phyloP scores from a whole-genome alignment of 2,329 filamentous ascomycete species.

The Penicillium sp. region DNA sequence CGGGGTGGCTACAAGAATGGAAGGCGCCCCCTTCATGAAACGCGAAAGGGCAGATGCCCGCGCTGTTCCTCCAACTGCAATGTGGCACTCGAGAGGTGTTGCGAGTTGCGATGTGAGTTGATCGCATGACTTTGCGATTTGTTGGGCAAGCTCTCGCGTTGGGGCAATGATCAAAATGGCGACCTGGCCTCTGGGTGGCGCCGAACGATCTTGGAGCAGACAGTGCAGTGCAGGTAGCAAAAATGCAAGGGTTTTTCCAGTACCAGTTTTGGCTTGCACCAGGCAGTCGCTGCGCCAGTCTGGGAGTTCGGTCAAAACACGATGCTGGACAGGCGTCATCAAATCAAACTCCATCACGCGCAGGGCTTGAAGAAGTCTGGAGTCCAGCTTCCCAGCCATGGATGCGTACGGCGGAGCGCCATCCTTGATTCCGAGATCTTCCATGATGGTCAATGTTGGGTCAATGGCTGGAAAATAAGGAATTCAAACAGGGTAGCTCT shows the following conservation, averaged over 20 bases:
- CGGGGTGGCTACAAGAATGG: conserved; percentile 95
- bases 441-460: background rate
- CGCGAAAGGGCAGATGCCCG: conserved; percentile 90
- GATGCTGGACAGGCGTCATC: conserved; percentile 55
- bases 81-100: conserved; percentile 78
- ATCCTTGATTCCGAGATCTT: background rate
- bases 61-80: conserved; percentile 98
- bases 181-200: conserved; percentile 27
- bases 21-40: conserved; percentile 76
- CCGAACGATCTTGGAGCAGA: conserved; percentile 91
- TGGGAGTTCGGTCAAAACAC: conserved; percentile 50
- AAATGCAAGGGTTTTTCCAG: conserved; percentile 99
- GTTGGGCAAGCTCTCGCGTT: conserved; percentile 95
- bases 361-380: background rate
- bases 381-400: background rate
- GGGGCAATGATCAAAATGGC: conserved; percentile 91
- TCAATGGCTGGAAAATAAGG: background rate
- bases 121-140: conserved; percentile 98
- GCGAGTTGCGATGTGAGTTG: conserved; percentile 99
- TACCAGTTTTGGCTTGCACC: conserved; percentile 98
- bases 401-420: background rate
- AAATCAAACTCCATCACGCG: conserved; percentile 21
- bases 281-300: conserved; percentile 50
- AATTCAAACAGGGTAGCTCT: too few relatives aligned
- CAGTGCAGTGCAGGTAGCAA: conserved; percentile 95